phyloP scores from a whole-genome alignment of 495 filamentous ascomycete species.

The Penicillium coprophilum region DNA sequence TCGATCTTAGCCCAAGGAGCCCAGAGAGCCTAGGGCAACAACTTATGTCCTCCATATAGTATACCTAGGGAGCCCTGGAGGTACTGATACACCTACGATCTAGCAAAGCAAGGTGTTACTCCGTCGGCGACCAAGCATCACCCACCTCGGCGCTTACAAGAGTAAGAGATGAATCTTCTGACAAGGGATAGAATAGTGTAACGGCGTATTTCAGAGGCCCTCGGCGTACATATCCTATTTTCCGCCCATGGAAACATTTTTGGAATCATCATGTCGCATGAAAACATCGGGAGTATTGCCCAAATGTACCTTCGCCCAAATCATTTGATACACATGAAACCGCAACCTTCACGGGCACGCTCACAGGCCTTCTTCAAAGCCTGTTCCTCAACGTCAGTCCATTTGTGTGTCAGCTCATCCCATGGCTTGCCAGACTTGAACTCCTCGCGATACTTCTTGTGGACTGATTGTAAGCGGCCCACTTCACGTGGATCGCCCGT shows the following conservation, averaged over 20 bases:
- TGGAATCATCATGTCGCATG: neutral
- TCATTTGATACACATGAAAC: conserved; percentile 77
- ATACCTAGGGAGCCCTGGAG: no score
- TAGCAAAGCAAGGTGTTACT: no score
- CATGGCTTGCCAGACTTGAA: conserved; percentile 73
- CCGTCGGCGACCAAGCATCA: no score
- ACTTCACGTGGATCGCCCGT: conserved; percentile 84
- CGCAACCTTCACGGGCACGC: conserved; percentile 72
- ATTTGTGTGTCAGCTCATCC: conserved; percentile 83
- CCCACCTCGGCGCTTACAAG: no score
- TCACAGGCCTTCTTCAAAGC: conserved; percentile 67
- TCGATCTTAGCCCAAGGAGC: no score
- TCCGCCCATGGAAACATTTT: neutral
- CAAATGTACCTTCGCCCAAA: neutral
- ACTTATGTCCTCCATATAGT: no score
- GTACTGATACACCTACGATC: no score
- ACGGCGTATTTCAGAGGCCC: no score
- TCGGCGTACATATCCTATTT: no score
- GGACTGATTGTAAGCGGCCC: conserved; percentile 67
- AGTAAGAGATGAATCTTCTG: no score
- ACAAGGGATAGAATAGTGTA: no score
- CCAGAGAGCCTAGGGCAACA: no score
- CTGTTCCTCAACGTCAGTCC: conserved; percentile 88
- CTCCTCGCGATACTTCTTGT: conserved; percentile 71
- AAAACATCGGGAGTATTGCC: neutral